Base-by-base conservation (phyloP, 2,329 filamentous ascomycete species). In the Fusarium ambrosium region DNA sequence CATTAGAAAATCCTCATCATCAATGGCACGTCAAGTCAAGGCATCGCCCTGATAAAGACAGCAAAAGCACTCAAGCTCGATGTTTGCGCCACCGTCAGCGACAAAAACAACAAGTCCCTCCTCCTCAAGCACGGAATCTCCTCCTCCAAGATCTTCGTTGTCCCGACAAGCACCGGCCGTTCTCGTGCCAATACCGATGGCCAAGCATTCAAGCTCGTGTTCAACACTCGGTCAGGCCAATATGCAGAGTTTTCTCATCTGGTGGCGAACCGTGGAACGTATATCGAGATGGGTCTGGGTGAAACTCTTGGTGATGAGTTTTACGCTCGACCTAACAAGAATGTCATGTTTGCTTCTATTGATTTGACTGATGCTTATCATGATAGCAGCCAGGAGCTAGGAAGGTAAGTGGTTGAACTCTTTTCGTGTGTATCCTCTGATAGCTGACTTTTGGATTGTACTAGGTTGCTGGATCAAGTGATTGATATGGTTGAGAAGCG, bases 331-430 rank as follows among this genome's bases (percentile, higher is more conserved):
- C 71, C 73, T 18, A 72, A 68, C 48, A 77, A 72, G 51, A 77
- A 77, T 48, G 53, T 77, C 51, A 70, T 77, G 62, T 76, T 77
- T 67, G 70, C 75, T 39, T 77, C 75, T 6, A 72, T 77, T 41
- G 75, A 77, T 58, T 32, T 76, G 39, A 29, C 60, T 16, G 75
- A 74, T 48, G 75, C 73, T 11, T 76, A 77, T 27, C 32, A 29
- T 24, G 75, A 77, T 34, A 68, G 43, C 43, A 68, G 41, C 3
- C 59, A 76, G 9, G 74, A 76, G 14, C 62, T 76, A 1, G 74
- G 71, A 72, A 34, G 16, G 74, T 75, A 65, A 66, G 74, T 74
- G 7, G 22, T 56, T 36, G 4, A 37, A 4, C 24, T 24, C 16
- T 13, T 14, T 34, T 27, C 3, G 2, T 60, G 9, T 53, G 0